Conservation (phyloP, 179 eudicot species). For the Pouteria campechiana region DNA sequence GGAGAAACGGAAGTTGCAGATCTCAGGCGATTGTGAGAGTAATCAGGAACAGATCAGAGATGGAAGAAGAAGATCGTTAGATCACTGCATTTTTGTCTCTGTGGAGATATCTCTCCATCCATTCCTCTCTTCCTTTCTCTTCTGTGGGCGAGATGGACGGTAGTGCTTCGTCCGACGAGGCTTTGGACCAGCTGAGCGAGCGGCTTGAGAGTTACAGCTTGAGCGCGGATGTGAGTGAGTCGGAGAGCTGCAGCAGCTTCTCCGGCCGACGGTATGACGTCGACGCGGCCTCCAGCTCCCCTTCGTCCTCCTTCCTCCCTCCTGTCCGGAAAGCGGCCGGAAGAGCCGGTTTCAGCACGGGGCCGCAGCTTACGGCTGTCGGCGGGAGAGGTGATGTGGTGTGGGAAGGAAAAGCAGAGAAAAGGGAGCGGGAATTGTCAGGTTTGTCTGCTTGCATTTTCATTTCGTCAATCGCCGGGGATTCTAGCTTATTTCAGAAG, state of each 20-base stretch:
- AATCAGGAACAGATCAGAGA: no score
- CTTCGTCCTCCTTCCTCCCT: constrained; percentile 27
- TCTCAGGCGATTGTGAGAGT: no score
- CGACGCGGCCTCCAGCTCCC: constrained; percentile 28
- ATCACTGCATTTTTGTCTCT: no score
- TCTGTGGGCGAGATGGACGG: no score
- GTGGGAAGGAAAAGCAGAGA: constrained; percentile 32
- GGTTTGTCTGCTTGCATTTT: constrained; percentile 20
- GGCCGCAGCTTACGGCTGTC: constrained; percentile 15
- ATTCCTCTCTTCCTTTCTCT: no score
- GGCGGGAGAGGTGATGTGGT: constrained; percentile 48
- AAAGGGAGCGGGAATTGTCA: constrained; percentile 37
- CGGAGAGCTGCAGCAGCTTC: constrained; percentile 51
- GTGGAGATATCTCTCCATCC: no score
- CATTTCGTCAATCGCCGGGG: no score
- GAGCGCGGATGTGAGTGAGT: constrained; percentile 84
- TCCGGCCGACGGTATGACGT: constrained; percentile 23
- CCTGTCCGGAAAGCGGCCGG: constrained; percentile 7
- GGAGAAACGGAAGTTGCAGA: no score
- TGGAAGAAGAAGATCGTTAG: no score
- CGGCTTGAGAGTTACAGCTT: constrained; percentile 35
- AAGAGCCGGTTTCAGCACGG: constrained; percentile 10
- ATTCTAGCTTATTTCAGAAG: no score
- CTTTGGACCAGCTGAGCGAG: constrained; percentile 8
- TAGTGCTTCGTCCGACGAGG: constrained; percentile 28